phyloP scores from a whole-genome alignment of 1,284 basidiomycete genomes.

The Sutorius eximius region DNA sequence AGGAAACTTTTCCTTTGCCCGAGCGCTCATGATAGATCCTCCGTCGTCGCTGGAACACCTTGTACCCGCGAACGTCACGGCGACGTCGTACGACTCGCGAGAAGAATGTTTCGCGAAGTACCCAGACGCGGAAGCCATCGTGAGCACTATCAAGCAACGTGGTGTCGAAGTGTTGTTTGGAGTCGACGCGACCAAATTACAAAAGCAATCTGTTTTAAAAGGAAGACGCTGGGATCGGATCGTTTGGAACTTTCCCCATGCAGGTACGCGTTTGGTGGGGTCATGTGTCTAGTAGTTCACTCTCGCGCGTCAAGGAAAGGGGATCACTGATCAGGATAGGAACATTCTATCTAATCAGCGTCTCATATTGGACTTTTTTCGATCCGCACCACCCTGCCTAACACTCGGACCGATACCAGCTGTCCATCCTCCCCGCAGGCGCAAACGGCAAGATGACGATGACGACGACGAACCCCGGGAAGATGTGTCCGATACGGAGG shows the following conservation, averaged over 20 bases:
- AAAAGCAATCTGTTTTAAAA: slow-evolving; percentile 57
- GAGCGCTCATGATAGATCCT: slow-evolving; percentile 64
- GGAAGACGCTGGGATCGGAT: slow-evolving; percentile 73
- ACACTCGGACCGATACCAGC: slow-evolving; percentile 57
- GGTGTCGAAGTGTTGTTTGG: slow-evolving; percentile 79
- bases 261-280: slow-evolving; percentile 51
- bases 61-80: slow-evolving; percentile 70
- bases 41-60: slow-evolving; percentile 53
- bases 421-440: slow-evolving; percentile 41
- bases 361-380: slow-evolving; percentile 83
- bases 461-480: slow-evolving; percentile 40
- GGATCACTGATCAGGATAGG: slow-evolving; percentile 92
- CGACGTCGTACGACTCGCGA: slow-evolving; percentile 88
- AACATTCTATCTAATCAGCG: slow-evolving; percentile 92
- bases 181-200: slow-evolving; percentile 82
- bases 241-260: slow-evolving; percentile 97
- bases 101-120: slow-evolving; percentile 82
- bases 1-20: slow-evolving; percentile 93
- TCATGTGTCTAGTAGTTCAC: slow-evolving; percentile 1
- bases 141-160: slow-evolving; percentile 53
- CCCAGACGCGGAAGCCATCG: slow-evolving; percentile 69
- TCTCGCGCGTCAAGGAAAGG: slow-evolving; percentile 61
- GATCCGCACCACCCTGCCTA: slow-evolving; percentile 69
- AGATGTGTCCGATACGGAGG: slow-evolving; percentile 30
- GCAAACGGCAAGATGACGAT: slow-evolving; percentile 46